Percentiles rank a stretch among this genome's conserved stretches.
phyloP scores from a whole-genome alignment of 225 moss, liverwort and hornwort species.

The Pleurozium schreberi region DNA sequence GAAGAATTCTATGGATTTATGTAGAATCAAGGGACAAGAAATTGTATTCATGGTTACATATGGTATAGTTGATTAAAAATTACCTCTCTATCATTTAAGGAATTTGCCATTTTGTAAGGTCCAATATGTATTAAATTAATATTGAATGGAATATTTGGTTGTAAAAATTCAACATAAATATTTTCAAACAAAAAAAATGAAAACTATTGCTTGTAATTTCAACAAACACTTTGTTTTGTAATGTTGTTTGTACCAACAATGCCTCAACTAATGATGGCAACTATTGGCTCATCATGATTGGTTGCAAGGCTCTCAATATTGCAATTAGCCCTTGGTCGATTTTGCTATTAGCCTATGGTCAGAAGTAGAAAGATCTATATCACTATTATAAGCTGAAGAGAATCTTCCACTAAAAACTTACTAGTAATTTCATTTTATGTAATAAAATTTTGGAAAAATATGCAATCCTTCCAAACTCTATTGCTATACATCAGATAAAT shows the following conservation, averaged over 20 bases:
- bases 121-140: not conserved
- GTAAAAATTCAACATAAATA: not conserved
- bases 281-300: too few species aligned
- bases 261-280: not conserved
- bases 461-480: too few species aligned
- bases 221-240: not conserved
- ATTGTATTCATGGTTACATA: not conserved
- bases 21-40: not conserved
- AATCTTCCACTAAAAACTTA: too few species aligned
- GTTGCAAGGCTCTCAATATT: too few species aligned
- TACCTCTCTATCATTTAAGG: not conserved
- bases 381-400: too few species aligned
- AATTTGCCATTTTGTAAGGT: not conserved
- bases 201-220: not conserved
- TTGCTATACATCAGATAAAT: too few species aligned
- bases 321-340: too few species aligned
- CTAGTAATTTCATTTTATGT: too few species aligned
- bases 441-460: too few species aligned
- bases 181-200: not conserved
- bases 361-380: too few species aligned
- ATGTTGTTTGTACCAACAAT: not conserved
- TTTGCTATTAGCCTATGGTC: too few species aligned
- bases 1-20: not conserved
- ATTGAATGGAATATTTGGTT: not conserved
- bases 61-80: not conserved